These are phyloP conservation scores for Inosperma sp. DNA, from an alignment of 768 basidiomycete species.

Conservation along the genomic window DNA sequence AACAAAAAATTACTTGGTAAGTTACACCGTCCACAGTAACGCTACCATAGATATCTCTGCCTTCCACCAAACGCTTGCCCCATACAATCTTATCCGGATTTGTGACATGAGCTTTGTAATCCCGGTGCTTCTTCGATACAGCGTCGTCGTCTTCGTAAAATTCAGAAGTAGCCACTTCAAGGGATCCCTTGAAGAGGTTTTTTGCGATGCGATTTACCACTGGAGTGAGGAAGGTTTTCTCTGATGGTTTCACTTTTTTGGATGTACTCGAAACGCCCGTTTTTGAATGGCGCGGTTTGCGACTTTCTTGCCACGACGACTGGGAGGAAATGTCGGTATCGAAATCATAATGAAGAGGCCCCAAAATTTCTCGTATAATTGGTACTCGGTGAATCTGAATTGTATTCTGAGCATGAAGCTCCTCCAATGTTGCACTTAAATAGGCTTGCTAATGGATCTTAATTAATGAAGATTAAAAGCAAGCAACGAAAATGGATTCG, in stretches of 20 bases:
- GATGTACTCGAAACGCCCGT: too few species aligned
- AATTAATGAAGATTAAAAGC: neutral
- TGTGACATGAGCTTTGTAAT: slow-evolving; percentile 26
- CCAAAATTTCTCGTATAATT: slow-evolving; percentile 30
- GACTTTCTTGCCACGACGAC: slow-evolving; percentile 12
- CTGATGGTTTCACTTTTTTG: slow-evolving; percentile 22
- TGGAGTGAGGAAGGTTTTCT: slow-evolving; percentile 41
- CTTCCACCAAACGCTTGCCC: slow-evolving; percentile 19
- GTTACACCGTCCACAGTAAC: slow-evolving; percentile 52
- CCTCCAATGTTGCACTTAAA: slow-evolving; percentile 33
- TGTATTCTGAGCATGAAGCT: slow-evolving; percentile 25
- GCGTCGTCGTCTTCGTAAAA: slow-evolving; percentile 24
- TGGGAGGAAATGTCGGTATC: neutral
- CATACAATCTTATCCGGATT: slow-evolving; percentile 35
- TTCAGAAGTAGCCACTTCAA: slow-evolving; percentile 31
- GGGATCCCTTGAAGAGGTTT: slow-evolving; percentile 42
- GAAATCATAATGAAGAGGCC: neutral
- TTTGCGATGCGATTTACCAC: slow-evolving; percentile 43
- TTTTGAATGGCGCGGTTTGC: too few species aligned
- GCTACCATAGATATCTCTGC: slow-evolving; percentile 36
- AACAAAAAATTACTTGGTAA: slow-evolving; percentile 44
- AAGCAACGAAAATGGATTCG: slow-evolving; percentile 17
- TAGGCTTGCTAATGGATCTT: slow-evolving; percentile 39
- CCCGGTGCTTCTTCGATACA: neutral
- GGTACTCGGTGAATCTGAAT: slow-evolving; percentile 39